phyloP scores from a whole-genome alignment of 805 yeast genomes.

The Candida vaughaniae region DNA sequence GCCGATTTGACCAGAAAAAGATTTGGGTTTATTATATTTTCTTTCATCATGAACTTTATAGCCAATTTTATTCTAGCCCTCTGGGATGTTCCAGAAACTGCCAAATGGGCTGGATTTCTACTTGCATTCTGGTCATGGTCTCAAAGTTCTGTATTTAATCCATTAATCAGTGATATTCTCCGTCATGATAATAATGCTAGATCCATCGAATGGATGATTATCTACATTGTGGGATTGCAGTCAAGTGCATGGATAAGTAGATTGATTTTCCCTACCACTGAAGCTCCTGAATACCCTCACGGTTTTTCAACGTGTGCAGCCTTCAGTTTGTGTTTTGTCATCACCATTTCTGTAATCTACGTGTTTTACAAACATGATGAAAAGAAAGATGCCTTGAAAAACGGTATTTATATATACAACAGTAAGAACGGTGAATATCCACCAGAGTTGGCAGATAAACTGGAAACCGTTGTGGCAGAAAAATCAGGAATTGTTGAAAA shows the following conservation, averaged over 20 bases:
- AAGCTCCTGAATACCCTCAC: conserved; percentile 48
- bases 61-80: conserved; percentile 19
- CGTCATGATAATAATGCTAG: conserved; percentile 21
- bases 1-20: conserved; percentile 46
- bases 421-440: conserved; percentile 21
- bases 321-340: conserved; percentile 28
- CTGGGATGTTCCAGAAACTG: conserved; percentile 20
- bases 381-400: conserved; percentile 40
- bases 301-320: conserved; percentile 49
- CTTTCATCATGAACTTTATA: conserved; percentile 18
- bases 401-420: conserved; percentile 51
- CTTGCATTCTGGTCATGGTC: conserved; percentile 21
- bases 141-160: conserved; percentile 20
- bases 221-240: conserved; percentile 20
- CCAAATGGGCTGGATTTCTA: conserved; percentile 21
- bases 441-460: neutral
- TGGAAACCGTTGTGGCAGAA: too few species aligned
- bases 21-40: conserved; percentile 19
- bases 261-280: conserved; percentile 48
- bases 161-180: conserved; percentile 18
- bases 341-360: conserved; percentile 25
- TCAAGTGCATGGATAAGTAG: conserved; percentile 33
- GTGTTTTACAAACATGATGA: conserved; percentile 52
- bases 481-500: too few species aligned
- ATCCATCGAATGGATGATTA: conserved; percentile 20